Base-by-base conservation (phyloP, 371 early-diverging fungal genomes). In the Massospora cicadina region DNA sequence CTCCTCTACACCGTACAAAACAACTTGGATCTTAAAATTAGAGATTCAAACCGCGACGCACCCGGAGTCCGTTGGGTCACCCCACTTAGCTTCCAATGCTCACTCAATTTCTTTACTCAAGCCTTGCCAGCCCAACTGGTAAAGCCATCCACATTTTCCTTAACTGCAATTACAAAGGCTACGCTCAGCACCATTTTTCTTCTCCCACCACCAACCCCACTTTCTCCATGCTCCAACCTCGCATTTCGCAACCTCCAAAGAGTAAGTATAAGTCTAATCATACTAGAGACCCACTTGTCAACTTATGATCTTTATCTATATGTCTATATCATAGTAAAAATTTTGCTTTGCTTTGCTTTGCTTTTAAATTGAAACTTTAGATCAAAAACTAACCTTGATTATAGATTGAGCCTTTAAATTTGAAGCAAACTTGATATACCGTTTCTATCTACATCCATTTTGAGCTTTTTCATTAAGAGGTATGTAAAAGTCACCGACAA, bases 1-100 rank as follows among this genome's bases (percentile, higher is more conserved):
- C 53, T 62, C 32, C 43, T 62, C 25, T 62, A 62, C 43, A 62
- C 62, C 21, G 62, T 62, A 17, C 43, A 62, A 30, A 43, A 62
- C 17, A 24, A 30, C 23, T 2, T 23, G 23, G 43, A 33, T 5
- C 21, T 33, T 30, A 17, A 17, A 5, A 43, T 43, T 17, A 5
- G 17, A 17, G 33, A 62, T 7, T 13, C 32, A 13, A 1, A 33
- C 17, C n/a, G 57, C 25, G n/a, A 62, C 24, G 24, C 17, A 2
- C 24, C 24, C 12, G 62, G 62, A 5, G 10, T 62, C 21, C 32
- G 62, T 7, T 62, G 31, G 62, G 33, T 62, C 24, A 62, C 62
- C 2, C 62, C 62, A 2, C 27, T 62, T 24, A 30, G 28, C 17
- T 62, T 62, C 43, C 62, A 62, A 21, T 62, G 62, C 43, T 31